A percentile compares a stretch with the other conserved stretches of the same genome.
These are phyloP conservation scores for Rhododendron ferrugineum DNA, from an alignment of 148 eudicot species.

Conservation along the genomic window DNA sequence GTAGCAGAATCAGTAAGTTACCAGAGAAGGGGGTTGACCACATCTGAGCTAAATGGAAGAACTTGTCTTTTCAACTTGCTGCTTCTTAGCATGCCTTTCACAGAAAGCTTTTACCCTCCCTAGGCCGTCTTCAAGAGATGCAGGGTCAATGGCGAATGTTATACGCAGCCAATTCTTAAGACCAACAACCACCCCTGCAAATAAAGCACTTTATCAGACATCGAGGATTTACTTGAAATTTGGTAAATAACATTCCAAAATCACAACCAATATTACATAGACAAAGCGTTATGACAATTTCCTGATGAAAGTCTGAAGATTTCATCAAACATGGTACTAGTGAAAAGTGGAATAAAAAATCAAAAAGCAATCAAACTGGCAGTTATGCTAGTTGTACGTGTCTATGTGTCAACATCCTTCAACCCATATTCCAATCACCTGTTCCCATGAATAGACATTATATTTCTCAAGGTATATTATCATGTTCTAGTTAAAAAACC, in stretches of 20 bases:
- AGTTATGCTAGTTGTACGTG: background rate
- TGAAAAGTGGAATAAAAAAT: background rate
- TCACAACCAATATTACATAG: background rate
- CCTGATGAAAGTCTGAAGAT: background rate
- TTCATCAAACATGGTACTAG: background rate
- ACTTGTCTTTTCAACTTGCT: background rate
- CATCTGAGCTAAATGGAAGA: background rate
- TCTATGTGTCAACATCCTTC: background rate
- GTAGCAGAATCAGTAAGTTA: background rate
- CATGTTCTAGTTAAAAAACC: background rate
- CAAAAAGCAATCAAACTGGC: background rate
- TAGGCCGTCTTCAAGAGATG: constrained; percentile 34
- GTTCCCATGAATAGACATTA: background rate
- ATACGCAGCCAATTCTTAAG: constrained; percentile 46
- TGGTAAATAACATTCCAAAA: background rate
- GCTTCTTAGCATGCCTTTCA: constrained; percentile 28
- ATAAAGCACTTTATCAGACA: background rate
- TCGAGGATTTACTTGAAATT: background rate
- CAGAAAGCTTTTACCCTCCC: constrained; percentile 38
- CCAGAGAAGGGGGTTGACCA: background rate
- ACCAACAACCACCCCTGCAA: constrained; percentile 40
- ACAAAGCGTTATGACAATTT: background rate
- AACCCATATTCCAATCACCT: background rate
- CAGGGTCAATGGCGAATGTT: constrained; percentile 38
- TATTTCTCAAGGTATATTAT: background rate